phyloP scores from a whole-genome alignment of 164 flowering plant species.

The Annona squamosa region DNA sequence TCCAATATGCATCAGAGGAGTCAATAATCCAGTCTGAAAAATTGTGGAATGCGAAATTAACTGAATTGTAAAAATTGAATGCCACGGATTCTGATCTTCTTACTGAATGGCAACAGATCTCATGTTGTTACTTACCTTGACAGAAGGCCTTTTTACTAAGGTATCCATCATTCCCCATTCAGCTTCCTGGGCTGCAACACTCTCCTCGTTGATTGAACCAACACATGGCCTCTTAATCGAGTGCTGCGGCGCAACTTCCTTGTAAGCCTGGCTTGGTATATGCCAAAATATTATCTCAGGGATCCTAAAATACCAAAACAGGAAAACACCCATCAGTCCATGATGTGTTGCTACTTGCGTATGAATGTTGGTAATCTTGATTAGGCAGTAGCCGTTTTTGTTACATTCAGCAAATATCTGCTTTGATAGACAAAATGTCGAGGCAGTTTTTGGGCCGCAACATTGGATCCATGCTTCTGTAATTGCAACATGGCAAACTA shows the following conservation, averaged over 20 bases:
- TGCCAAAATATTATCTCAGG: conserved; percentile 93
- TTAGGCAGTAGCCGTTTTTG: too few relatives aligned
- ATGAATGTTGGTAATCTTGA: too few relatives aligned
- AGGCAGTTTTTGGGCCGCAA: too few relatives aligned
- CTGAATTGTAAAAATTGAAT: too few relatives aligned
- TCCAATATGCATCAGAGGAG: background rate
- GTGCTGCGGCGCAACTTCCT: conserved; percentile 51
- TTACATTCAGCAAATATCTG: too few relatives aligned
- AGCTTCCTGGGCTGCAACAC: conserved; percentile 66
- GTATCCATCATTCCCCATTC: conserved; percentile 77
- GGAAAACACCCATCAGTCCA: too few relatives aligned
- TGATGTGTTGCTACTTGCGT: too few relatives aligned
- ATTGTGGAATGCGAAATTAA: background rate
- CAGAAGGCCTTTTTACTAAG: conserved; percentile 54
- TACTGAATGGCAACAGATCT: too few relatives aligned
- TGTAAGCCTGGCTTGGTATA: conserved; percentile 70
- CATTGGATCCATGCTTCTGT: too few relatives aligned
- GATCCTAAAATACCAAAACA: conserved; percentile 30
- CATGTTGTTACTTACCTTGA: conserved; percentile 37
- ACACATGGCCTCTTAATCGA: conserved; percentile 52
- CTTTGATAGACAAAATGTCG: too few relatives aligned
- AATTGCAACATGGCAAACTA: too few relatives aligned
- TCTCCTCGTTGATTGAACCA: conserved; percentile 75
- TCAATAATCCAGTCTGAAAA: background rate
- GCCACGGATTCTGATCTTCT: too few relatives aligned